Evolutionary conservation across 805 yeast genomes (phyloP), one percentile per base, ranked within the genome.

Genomic region (Monosporozyma servazzii): DNA sequence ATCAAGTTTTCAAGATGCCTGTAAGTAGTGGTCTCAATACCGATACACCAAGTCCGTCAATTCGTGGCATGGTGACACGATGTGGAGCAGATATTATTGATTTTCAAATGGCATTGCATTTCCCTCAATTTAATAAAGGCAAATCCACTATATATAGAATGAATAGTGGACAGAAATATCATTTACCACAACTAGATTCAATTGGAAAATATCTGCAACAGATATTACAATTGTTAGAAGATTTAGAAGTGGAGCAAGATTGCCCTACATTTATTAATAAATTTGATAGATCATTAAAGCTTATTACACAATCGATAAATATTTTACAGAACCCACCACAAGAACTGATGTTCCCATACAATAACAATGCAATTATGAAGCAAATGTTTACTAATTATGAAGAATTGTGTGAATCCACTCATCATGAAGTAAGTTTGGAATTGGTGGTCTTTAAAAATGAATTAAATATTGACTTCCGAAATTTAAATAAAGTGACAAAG

Each of bases 11-110:
- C 49, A 81, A 77, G 51, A 69, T 84, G 48, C 86, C 89, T 0
- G 66, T 84, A 3, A 62, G 63, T 20, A 59, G 48, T 51, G 41
- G 48, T 3, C 17, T 15, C 5, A 33, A 20, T 13, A 21, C 15
- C 5, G 27, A 45, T 20, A 20, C 29, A 1, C n/a, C 23, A 6
- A 37, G 47, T 1, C 62, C 67, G 3, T 55, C 61, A 2, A 65
- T 83, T 15, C 81, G 82, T 53, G 91, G 91, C 0, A 72, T 80
- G 1, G 63, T 84, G 0, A 76, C 79, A 0, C 64, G 90, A 48
- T 75, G 72, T 49, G 82, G 83, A 6, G 73, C 76, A 11, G 74
- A 75, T 54, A 69, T 84, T 5, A 70, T 76, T 1, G 77, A 76
- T 30, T 62, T 83, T 54, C 74, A 73, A 43, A 62, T 77, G 11